Base-by-base conservation (phyloP, 2,329 filamentous ascomycete species). In the Nigrospora osmanthi region DNA sequence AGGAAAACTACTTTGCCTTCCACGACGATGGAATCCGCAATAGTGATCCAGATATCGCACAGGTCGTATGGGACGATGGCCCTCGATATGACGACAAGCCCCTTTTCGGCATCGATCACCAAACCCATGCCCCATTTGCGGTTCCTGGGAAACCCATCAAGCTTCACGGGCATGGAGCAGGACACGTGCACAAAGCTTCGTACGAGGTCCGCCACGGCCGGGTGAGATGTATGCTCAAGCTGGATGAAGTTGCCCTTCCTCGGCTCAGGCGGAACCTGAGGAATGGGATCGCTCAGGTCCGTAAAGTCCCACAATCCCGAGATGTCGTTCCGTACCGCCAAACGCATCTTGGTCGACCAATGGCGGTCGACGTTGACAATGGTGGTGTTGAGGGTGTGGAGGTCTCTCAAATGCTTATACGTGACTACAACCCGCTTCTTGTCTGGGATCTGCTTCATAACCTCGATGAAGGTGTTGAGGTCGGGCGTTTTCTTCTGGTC, bases 121-220 rank as follows among this genome's bases (percentile, higher is more conserved):
- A 98, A 71, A 35, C 93, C 93, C 74, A 95, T 96, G 1, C 93
- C 93, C 69, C 89, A 93, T 67, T 95, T 93, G 40, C 89, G 79
- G 53, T 93, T 89, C 63, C 93, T 88, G 6, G 93, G 94, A 62
- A 95, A 98, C n/a, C 93, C 93, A 62, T 98, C 93, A 11, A 98
- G 77, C 72, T 97, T 97, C 50, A 98, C 72, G 0, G 93, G 93
- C 84, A 98, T 91, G 19, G 84, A 87, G 56, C 90, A 95, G 52
- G 87, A 85, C 45, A 98, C 86, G 35, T 93, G 85, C 23, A 98
- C 91, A 61, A 98, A 97, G 60, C 90, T 96, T 53, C 87, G 84
- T 35, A 98, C 87, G 50, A 98, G 80, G 53, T 95, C 89, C 3
- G 90, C 89, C n/a, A 93, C 90, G 15, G 88, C 87, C 19, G 89